Percentiles rank a stretch among this genome's conserved stretches.
phyloP scores from a whole-genome alignment of 2,329 filamentous ascomycete genomes.

The Pestalotiopsis sp. region DNA sequence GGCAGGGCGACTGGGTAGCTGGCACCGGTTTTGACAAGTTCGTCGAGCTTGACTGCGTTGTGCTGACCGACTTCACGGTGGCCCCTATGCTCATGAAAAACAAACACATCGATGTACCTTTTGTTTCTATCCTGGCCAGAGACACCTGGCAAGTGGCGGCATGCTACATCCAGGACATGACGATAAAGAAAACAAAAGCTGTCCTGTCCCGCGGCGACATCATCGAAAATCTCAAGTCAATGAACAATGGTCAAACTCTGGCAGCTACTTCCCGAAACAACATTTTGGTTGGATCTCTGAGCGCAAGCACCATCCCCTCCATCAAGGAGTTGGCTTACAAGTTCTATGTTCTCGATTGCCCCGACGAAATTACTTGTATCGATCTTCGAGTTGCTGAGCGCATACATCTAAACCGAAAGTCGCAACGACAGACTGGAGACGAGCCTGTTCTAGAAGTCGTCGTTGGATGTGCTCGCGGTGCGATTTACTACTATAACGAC shows the following conservation, averaged over 20 bases:
- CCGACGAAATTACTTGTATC: conserved; percentile 68
- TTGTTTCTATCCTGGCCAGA: conserved; percentile 48
- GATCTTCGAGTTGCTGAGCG: conserved; percentile 56
- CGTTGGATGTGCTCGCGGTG: conserved; percentile 75
- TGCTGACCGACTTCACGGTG: conserved; percentile 49
- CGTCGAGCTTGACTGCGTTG: conserved; percentile 46
- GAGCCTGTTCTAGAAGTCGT: conserved; percentile 68
- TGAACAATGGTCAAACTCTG: conserved; percentile 60
- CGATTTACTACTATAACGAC: conserved; percentile 82
- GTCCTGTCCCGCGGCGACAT: conserved; percentile 38
- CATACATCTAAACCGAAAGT: conserved; percentile 34
- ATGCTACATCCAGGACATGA: conserved; percentile 40
- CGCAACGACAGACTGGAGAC: conserved; percentile 29
- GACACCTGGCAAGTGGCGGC: conserved; percentile 45
- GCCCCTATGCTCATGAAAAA: conserved; percentile 39
- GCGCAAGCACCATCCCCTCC: conserved; percentile 30
- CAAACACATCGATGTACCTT: conserved; percentile 45
- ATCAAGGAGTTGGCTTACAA: conserved; percentile 54
- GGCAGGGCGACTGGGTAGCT: conserved; percentile 60
- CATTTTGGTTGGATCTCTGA: conserved; percentile 63
- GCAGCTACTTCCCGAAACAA: conserved; percentile 55
- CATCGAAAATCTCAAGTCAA: conserved; percentile 52
- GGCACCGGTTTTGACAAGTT: conserved; percentile 43
- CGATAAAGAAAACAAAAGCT: conserved; percentile 33
- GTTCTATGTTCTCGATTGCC: conserved; percentile 60